phyloP scores from a whole-genome alignment of 2,329 filamentous ascomycete species.

The Exophiala spinifera region DNA sequence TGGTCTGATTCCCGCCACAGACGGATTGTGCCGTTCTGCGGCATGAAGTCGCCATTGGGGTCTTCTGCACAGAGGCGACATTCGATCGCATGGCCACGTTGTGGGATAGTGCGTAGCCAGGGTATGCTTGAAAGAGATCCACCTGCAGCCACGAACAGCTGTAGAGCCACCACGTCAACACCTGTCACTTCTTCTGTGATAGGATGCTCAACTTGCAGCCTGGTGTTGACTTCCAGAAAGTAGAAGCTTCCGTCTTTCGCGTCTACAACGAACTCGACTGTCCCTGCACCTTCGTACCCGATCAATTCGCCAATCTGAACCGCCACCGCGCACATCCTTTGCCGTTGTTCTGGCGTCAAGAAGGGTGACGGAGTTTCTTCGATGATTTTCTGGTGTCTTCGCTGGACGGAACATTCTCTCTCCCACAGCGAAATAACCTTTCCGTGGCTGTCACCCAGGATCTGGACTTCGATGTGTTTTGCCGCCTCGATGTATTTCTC shows the following conservation, averaged over 20 bases:
- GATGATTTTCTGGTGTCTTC: conserved; percentile 53
- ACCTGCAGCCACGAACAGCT: conserved; percentile 39
- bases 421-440: conserved; percentile 44
- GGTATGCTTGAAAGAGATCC: conserved; percentile 29
- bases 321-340: conserved; percentile 40
- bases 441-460: conserved; percentile 48
- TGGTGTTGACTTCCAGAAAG: conserved; percentile 51
- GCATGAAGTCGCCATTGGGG: conserved; percentile 38
- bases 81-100: conserved; percentile 44
- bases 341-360: conserved; percentile 33
- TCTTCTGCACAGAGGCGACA: conserved; percentile 47
- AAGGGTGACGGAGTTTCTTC: conserved; percentile 46
- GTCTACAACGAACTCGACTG: conserved; percentile 48
- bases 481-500: conserved; percentile 43
- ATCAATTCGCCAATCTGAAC: conserved; percentile 37
- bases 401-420: conserved; percentile 52
- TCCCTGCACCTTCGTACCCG: conserved; percentile 44
- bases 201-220: conserved; percentile 51
- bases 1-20: conserved; percentile 35
- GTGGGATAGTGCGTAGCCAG: conserved; percentile 27
- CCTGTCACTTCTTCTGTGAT: conserved; percentile 42
- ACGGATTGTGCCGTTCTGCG: conserved; percentile 37
- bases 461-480: conserved; percentile 52
- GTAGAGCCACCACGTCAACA: conserved; percentile 40
- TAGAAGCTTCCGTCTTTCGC: conserved; percentile 39